Evolutionary conservation across 495 filamentous ascomycete genomes (phyloP).

Genomic region (Hapsidospora chrysogenum): DNA sequence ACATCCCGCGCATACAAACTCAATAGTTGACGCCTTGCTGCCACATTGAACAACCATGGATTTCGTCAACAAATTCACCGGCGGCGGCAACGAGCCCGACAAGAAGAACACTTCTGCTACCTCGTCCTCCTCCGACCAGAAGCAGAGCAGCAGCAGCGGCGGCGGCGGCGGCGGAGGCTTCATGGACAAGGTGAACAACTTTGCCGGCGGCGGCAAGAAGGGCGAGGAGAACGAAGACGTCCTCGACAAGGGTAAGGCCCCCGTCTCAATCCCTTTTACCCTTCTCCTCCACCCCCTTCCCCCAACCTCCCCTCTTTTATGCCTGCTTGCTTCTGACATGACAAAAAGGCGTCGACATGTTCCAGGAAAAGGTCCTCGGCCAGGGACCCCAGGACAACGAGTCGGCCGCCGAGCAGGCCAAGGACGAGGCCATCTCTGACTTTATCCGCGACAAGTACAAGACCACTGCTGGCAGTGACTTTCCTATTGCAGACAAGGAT

Average conservation of each 20-base stretch:
- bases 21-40: no score
- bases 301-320: background rate
- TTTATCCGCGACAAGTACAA: conserved; percentile 48
- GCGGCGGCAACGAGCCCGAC: background rate
- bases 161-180: conserved; percentile 20
- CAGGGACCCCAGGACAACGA: conserved; percentile 53
- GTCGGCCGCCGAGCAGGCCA: conserved; percentile 53
- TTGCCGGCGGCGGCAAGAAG: conserved; percentile 44
- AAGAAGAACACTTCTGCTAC: background rate
- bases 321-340: no score
- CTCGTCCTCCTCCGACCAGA: background rate
- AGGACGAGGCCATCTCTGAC: conserved; percentile 51
- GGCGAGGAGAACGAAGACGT: conserved; percentile 56
- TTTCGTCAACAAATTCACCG: conserved; percentile 3
- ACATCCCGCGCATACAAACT: no score
- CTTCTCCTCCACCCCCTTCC: background rate
- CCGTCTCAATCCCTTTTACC: background rate
- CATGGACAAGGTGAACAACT: conserved; percentile 40
- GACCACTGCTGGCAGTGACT: conserved; percentile 38
- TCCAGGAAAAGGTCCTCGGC: conserved; percentile 51
- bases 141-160: background rate
- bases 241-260: conserved; percentile 40
- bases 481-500: conserved; percentile 48
- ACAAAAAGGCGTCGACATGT: conserved; percentile 52
- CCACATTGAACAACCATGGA: conserved; percentile 1